Conservation (phyloP, 345 rosid genomes). For the Stellera chamaejasme region DNA sequence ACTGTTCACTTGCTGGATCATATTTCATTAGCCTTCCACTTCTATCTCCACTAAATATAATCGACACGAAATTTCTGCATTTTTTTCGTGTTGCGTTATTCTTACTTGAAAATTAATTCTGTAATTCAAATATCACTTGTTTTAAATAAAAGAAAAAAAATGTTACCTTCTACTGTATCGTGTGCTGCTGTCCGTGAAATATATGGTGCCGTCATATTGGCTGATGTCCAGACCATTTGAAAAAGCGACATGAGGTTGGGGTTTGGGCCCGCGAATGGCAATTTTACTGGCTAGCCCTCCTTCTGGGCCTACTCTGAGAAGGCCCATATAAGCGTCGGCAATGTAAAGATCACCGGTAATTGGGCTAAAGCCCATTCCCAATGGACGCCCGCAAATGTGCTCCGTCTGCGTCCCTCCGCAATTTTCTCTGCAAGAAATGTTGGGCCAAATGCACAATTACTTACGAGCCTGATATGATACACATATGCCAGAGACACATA, state of each 20-base stretch:
- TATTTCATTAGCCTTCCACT: constrained; percentile 66
- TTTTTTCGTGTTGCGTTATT: no score
- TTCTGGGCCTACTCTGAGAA: constrained; percentile 62
- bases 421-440: constrained; percentile 19
- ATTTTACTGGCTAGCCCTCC: constrained; percentile 62
- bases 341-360: constrained; percentile 53
- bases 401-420: constrained; percentile 41
- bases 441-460: neutral
- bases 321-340: constrained; percentile 78
- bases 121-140: neutral
- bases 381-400: constrained; percentile 74
- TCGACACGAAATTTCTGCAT: constrained; percentile 37
- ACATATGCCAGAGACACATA: no score
- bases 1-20: constrained; percentile 35
- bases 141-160: neutral
- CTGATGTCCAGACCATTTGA: constrained; percentile 57
- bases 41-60: constrained; percentile 39
- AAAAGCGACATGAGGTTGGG: constrained; percentile 34
- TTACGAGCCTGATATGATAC: no score
- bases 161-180: constrained; percentile 53
- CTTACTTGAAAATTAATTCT: neutral
- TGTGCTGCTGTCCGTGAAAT: constrained; percentile 69
- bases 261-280: constrained; percentile 33
- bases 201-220: constrained; percentile 41
- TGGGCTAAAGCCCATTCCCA: constrained; percentile 57